phyloP scores from a whole-genome alignment of 768 basidiomycete species.

The Kwoniella dejecticola region DNA sequence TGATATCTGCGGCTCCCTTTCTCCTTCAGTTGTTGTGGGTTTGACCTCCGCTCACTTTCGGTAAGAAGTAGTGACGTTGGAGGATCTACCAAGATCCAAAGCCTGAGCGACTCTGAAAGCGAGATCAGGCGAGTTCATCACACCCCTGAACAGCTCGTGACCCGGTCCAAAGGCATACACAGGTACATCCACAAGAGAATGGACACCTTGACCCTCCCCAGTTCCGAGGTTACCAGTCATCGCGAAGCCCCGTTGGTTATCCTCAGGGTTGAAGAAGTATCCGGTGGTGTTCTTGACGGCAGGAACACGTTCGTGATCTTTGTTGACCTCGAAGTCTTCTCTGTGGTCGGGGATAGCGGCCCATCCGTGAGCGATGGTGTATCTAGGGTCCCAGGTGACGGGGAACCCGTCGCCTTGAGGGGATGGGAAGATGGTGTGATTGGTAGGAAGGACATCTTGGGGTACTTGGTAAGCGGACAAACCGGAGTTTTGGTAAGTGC shows the following conservation, averaged over 20 bases:
- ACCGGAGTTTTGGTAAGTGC: constrained; percentile 53
- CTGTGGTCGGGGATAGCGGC: constrained; percentile 49
- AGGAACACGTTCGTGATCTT: constrained; percentile 48
- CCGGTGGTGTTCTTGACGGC: constrained; percentile 39
- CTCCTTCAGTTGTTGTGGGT: neutral
- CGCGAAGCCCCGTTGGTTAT: constrained; percentile 53
- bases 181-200: constrained; percentile 54
- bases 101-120: constrained; percentile 54
- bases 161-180: constrained; percentile 55
- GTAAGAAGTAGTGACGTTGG: constrained; percentile 39
- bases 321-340: constrained; percentile 40
- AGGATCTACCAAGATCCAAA: constrained; percentile 47
- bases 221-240: constrained; percentile 54
- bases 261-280: constrained; percentile 52
- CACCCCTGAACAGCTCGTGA: constrained; percentile 52
- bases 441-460: constrained; percentile 36
- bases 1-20: too few species aligned
- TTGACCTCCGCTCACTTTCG: constrained; percentile 18
- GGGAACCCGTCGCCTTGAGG: constrained; percentile 52
- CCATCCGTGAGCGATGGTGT: constrained; percentile 52
- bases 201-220: constrained; percentile 52
- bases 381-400: constrained; percentile 57
- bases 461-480: constrained; percentile 55
- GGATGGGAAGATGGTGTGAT: constrained; percentile 46
- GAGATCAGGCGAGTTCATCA: constrained; percentile 50